phyloP scores from a whole-genome alignment of 116 monocot genomes.

The Dioscorea cayenensis region DNA sequence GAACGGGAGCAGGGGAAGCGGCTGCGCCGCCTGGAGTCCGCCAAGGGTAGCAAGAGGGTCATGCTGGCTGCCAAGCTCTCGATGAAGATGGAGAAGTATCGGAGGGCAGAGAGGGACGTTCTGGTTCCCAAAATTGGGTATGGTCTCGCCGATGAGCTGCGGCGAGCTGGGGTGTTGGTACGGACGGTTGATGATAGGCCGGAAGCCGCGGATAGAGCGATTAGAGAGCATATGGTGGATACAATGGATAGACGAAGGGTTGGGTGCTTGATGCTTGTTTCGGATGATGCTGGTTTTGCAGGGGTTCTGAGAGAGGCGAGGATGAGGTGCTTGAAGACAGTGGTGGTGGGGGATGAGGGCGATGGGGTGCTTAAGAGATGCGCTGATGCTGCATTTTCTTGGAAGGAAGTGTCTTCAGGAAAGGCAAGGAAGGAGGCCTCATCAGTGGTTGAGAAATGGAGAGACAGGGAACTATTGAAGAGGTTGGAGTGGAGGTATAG shows the following conservation, averaged over 20 bases:
- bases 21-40: slow-evolving; percentile 18
- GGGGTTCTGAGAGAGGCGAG: slow-evolving; percentile 50
- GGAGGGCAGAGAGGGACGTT: slow-evolving; percentile 30
- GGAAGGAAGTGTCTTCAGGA: slow-evolving; percentile 55
- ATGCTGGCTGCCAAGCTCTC: slow-evolving; percentile 14
- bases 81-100: slow-evolving; percentile 22
- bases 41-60: slow-evolving; percentile 17
- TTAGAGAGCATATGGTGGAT: slow-evolving; percentile 31
- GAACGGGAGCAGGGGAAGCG: slow-evolving; percentile 34
- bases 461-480: slow-evolving; percentile 39
- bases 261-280: slow-evolving; percentile 56
- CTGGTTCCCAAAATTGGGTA: slow-evolving; percentile 8
- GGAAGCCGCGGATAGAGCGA: slow-evolving; percentile 22
- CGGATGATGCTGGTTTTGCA: slow-evolving; percentile 35
- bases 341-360: slow-evolving; percentile 40
- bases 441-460: slow-evolving; percentile 32
- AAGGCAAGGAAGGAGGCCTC: slow-evolving; percentile 43
- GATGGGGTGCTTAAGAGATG: slow-evolving; percentile 48
- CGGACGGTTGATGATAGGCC: slow-evolving; percentile 13
- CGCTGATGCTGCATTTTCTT: slow-evolving; percentile 45
- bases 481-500: slow-evolving; percentile 52
- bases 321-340: slow-evolving; percentile 47
- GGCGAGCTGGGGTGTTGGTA: slow-evolving; percentile 38
- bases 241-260: slow-evolving; percentile 25
- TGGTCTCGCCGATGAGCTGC: slow-evolving; percentile 34